phyloP scores from a whole-genome alignment of 805 yeast species.

The Candida pseudofarinosa region DNA sequence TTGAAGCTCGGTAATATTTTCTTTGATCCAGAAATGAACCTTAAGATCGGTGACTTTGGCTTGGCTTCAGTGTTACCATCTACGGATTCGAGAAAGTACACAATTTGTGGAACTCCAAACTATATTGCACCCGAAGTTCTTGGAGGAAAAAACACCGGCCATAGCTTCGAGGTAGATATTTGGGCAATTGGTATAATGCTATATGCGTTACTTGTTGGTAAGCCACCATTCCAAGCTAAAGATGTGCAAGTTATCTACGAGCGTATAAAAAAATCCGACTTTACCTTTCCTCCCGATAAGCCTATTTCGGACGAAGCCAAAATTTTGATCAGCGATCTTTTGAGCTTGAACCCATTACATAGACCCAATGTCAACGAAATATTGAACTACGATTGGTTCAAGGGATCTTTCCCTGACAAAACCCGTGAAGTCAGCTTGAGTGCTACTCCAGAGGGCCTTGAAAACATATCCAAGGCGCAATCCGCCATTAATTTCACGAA shows the following conservation, averaged over 20 bases:
- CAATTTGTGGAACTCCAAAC: slow-evolving; percentile 98
- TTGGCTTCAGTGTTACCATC: slow-evolving; percentile 89
- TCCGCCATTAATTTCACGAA: slow-evolving; percentile 64
- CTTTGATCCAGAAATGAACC: slow-evolving; percentile 88
- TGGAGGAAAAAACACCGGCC: slow-evolving; percentile 83
- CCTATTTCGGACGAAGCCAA: slow-evolving; percentile 71
- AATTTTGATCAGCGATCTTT: slow-evolving; percentile 64
- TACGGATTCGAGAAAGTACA: slow-evolving; percentile 69
- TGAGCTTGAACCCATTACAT: slow-evolving; percentile 70
- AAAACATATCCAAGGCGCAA: slow-evolving; percentile 52
- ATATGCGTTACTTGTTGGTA: slow-evolving; percentile 87
- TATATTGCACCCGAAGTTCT: slow-evolving; percentile 98
- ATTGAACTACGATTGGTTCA: slow-evolving; percentile 81
- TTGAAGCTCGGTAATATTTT: slow-evolving; percentile 93
- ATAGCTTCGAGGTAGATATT: slow-evolving; percentile 89
- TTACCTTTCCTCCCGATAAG: slow-evolving; percentile 67
- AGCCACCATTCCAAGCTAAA: slow-evolving; percentile 97
- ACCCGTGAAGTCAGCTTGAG: slow-evolving; percentile 61
- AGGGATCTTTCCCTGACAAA: slow-evolving; percentile 74
- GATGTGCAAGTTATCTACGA: slow-evolving; percentile 91
- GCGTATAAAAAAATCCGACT: slow-evolving; percentile 80
- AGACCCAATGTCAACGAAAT: slow-evolving; percentile 82
- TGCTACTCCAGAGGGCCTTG: slow-evolving; percentile 55
- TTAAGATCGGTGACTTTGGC: slow-evolving; percentile 97
- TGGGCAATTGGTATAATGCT: slow-evolving; percentile 99